Percentiles rank a stretch among this genome's conserved stretches.
These are phyloP conservation scores for Tylopilus subfusipes DNA, from an alignment of 768 basidiomycete species.

Conservation along the genomic window DNA sequence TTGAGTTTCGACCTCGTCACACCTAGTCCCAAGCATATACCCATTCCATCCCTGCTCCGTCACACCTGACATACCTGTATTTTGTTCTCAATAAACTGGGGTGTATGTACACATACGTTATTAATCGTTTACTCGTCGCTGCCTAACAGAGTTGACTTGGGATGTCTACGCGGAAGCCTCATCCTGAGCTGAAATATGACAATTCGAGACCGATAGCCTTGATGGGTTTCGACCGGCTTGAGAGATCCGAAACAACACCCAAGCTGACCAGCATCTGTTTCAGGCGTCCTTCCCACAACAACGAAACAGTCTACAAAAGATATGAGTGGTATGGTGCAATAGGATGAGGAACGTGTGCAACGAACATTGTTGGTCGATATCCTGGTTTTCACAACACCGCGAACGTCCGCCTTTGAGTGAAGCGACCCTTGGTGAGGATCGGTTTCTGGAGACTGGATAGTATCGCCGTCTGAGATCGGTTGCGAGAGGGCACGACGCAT, in stretches of 20 bases:
- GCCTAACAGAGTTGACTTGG: background rate
- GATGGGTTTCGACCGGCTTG: slow-evolving; percentile 81
- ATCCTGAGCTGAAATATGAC: slow-evolving; percentile 81
- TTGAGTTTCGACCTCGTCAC: slow-evolving; percentile 12
- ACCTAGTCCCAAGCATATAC: slow-evolving; percentile 23
- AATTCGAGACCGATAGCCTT: slow-evolving; percentile 88
- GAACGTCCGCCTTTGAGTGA: slow-evolving; percentile 39
- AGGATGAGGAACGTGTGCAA: slow-evolving; percentile 2
- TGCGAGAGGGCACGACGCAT: slow-evolving; percentile 54
- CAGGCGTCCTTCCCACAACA: slow-evolving; percentile 93
- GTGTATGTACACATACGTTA: slow-evolving; percentile 23
- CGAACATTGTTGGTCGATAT: slow-evolving; percentile 87
- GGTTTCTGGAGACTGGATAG: background rate
- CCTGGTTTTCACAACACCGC: slow-evolving; percentile 85
- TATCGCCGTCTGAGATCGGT: slow-evolving; percentile 14
- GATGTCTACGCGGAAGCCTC: background rate
- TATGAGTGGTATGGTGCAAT: background rate
- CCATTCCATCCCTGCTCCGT: slow-evolving; percentile 17
- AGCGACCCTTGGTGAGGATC: slow-evolving; percentile 6
- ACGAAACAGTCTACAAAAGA: slow-evolving; percentile 65
- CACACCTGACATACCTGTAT: slow-evolving; percentile 21
- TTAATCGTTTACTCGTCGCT: slow-evolving; percentile 14
- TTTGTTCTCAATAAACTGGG: slow-evolving; percentile 8
- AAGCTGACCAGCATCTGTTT: slow-evolving; percentile 86
- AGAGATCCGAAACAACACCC: slow-evolving; percentile 88